These are phyloP conservation scores for Metarhizium anisopliae DNA, from an alignment of 2,329 filamentous ascomycete species.

Conservation along the genomic window DNA sequence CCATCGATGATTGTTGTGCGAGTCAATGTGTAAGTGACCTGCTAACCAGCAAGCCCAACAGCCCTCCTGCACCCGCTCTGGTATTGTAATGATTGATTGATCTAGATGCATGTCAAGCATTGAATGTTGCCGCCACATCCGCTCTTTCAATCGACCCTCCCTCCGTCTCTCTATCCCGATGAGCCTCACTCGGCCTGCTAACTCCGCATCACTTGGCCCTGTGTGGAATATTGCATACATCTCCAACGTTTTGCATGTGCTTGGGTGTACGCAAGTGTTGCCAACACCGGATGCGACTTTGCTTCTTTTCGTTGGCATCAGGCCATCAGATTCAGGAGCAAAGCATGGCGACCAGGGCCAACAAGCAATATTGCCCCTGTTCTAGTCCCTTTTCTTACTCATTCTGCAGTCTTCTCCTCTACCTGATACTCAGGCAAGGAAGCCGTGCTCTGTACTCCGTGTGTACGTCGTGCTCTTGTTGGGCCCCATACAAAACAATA, in stretches of 20 bases:
- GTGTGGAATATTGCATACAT: too few species aligned
- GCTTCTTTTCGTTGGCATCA: too few species aligned
- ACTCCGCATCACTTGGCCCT: not conserved
- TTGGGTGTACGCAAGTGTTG: too few species aligned
- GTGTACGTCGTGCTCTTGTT: too few species aligned
- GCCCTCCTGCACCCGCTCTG: not conserved
- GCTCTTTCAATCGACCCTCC: not conserved
- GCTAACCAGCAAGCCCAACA: not conserved
- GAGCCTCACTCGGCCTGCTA: not conserved
- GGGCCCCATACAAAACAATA: too few species aligned
- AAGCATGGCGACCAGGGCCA: not conserved
- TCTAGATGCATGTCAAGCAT: not conserved
- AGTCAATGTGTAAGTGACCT: too few species aligned
- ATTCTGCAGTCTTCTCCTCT: not conserved
- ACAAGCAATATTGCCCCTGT: too few species aligned
- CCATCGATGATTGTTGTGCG: too few species aligned
- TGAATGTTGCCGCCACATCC: not conserved
- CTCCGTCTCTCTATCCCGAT: not conserved
- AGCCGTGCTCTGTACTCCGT: too few species aligned
- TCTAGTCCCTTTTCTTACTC: not conserved
- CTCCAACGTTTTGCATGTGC: too few species aligned
- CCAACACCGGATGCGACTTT: not conserved
- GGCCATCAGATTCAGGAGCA: too few species aligned
- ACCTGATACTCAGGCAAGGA: not conserved
- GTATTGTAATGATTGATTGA: not conserved